Evolutionary conservation across 2,329 filamentous ascomycete genomes (phyloP), one percentile per base, ranked within the genome.

Genomic region (Erysiphe pisi): DNA sequence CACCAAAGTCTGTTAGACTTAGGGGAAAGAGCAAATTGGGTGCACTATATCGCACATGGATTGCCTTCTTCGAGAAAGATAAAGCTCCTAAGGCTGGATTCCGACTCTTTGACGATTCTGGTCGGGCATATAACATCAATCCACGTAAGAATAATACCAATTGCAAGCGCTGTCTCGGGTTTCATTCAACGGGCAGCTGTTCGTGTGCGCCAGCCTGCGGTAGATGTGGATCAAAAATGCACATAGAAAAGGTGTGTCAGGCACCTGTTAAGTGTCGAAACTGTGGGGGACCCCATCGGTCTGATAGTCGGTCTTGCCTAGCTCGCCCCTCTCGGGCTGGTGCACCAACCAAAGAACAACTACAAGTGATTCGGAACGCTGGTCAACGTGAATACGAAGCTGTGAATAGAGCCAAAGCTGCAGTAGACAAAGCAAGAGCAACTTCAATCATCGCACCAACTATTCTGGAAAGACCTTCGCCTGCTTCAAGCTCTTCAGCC

Each of bases 21-120:
- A 49, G 47, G 25, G 71, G 71, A 18, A 52, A 74, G 8, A 74
- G 71, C 36, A 52, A 49, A 52, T 31, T 28, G 36, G 71, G 71
- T 9, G 43, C 71, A 12, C 71, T 45, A 6, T 52, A 74, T 18
- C 43, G 28, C 9, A 52, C 45, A 16, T 74, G 45, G 68, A 6
- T 73, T 1, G 31, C 20, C 0, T 73, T 25, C 49, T 73, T 47
- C 49, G 31, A 45, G 28, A 73, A 45, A 47, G 31, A 43, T 28
- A 45, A n/a, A 9, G 36, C 47, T 31, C 71, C 20, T 4, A 36
- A 43, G 20, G 56, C 71, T 31, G 28, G 45, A 52, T 74, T 52
- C 47, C 18, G 71, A 52, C 71, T 74, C 1, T 25, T 74, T 18
- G 43, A 74, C 18, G 71, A 74, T 16, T 56, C 68, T 25, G 68